Base-by-base conservation (phyloP, 192 early-diverging fungal genomes). In the Coemansia sp. region DNA sequence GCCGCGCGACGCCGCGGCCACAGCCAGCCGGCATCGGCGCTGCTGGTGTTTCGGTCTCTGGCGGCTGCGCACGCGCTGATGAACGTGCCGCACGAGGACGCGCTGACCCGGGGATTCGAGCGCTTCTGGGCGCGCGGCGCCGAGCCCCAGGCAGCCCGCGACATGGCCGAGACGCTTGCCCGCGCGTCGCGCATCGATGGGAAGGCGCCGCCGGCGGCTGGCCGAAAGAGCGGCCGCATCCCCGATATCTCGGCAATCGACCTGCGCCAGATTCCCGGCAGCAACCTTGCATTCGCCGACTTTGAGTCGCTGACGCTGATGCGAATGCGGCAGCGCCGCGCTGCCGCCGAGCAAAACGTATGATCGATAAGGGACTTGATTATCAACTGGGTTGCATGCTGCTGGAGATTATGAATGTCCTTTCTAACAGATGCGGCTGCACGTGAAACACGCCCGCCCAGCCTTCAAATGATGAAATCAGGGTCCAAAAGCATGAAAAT, bases 231-330 rank as follows among this genome's bases (percentile, higher is more conserved):
- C n/a, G n/a, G n/a, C n/a, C 40, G 26, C 17, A 52, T 54, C 19
- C 64, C 71, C 4, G 56, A 64, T 17, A 47, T 66, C 32, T 53
- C 55, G 2, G 35, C 32, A 21, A 67, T 75, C 22, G 64, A 64
- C 51, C 27, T 57, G 53, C 55, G 60, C 30, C 27, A 25, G n/a
- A 28, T 75, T 29, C 57, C 58, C 8, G 71, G 71, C 39, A 46
- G 44, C 38, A 48, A 42, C 21, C 26, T 75, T 57, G 23, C 31
- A 27, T 75, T 75, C 57, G 52, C 55, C 11, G 64, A 67, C 21
- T 75, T 75, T 64, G 71, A 75, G 36, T 28, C 64, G 9, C 56
- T 67, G 52, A 75, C 71, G 23, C 45, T 75, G 45, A 60, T 61
- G 71, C 64, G 71, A 4, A 75, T 75, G 71, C 70, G 64, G 40